phyloP scores from a whole-genome alignment of 371 early-diverging fungal species.

The Blakeslea trispora region DNA sequence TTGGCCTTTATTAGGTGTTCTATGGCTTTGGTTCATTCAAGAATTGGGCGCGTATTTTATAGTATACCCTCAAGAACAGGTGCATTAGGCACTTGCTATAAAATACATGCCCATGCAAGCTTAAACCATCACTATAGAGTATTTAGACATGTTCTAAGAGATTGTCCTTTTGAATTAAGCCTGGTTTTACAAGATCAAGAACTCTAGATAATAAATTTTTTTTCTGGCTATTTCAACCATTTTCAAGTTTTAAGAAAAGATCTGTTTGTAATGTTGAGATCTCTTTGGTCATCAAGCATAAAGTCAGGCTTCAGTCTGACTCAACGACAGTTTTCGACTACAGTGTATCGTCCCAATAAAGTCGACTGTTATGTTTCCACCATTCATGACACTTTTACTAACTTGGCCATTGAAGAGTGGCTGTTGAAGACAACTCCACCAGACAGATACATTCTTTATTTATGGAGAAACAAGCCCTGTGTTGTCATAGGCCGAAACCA shows the following conservation, averaged over 20 bases:
- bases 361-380: constrained; percentile 65
- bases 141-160: constrained; percentile 29
- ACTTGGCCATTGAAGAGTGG: constrained; percentile 95
- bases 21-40: constrained; percentile 81
- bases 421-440: constrained; percentile 70
- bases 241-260: too few relatives aligned
- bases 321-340: constrained; percentile 9
- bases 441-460: constrained; percentile 67
- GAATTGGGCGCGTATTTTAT: constrained; percentile 77
- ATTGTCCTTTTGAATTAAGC: not conserved
- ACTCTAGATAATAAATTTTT: not conserved
- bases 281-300: too few relatives aligned
- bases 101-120: constrained; percentile 69
- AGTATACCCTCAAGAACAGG: constrained; percentile 61
- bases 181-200: constrained; percentile 16
- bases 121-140: constrained; percentile 71
- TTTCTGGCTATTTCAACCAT: not conserved
- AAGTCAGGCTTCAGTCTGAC: too few relatives aligned
- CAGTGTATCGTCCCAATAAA: constrained; percentile 12
- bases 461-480: constrained; percentile 88
- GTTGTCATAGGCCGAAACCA: constrained; percentile 96
- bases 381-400: constrained; percentile 78
- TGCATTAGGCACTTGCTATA: constrained; percentile 67
- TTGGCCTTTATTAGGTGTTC: constrained; percentile 60
- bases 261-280: not conserved